Percentiles rank a stretch among this genome's conserved stretches.
Conservation (phyloP, 228 moss, liverwort and hornwort species). For the Sphagnum magellanicum region DNA sequence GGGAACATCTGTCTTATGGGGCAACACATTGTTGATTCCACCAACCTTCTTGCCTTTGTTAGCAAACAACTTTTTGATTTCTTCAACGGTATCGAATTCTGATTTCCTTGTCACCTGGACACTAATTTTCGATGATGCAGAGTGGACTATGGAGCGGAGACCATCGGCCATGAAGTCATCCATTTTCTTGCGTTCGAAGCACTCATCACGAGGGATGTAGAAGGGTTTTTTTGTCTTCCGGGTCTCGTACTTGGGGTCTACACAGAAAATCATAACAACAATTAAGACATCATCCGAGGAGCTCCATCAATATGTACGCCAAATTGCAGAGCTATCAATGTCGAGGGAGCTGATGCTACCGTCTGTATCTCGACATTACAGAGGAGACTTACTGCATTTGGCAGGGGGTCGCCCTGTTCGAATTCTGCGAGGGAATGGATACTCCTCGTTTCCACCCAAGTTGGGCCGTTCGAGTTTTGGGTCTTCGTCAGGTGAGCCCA, state of each 20-base stretch:
- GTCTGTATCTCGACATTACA: not conserved
- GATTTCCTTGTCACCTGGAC: not conserved
- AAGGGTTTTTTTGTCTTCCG: not conserved
- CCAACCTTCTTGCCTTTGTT: constrained; percentile 7
- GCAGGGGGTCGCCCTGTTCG: constrained; percentile 32
- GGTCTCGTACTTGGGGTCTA: not conserved
- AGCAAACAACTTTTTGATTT: constrained; percentile 58
- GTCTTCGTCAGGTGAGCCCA: constrained; percentile 20
- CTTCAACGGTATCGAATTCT: constrained; percentile 48
- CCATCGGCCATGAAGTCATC: constrained; percentile 12
- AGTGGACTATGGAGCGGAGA: constrained; percentile 2
- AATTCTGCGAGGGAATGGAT: constrained; percentile 38
- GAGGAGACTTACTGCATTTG: not conserved
- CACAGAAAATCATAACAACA: no score
- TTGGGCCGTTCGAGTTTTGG: constrained; percentile 21
- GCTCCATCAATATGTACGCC: not conserved
- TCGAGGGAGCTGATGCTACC: not conserved
- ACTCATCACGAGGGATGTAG: constrained; percentile 14
- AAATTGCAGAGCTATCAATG: no score
- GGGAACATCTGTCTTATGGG: constrained; percentile 5
- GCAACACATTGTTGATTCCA: constrained; percentile 6
- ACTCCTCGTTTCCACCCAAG: constrained; percentile 19
- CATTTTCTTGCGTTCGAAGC: constrained; percentile 5
- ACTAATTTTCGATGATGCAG: not conserved
- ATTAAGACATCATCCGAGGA: no score